Percentiles rank a stretch among this genome's conserved stretches.
Evolutionary conservation across 2,329 filamentous ascomycete genomes (phyloP).

Genomic region (Pseudofabraea citricarpa): DNA sequence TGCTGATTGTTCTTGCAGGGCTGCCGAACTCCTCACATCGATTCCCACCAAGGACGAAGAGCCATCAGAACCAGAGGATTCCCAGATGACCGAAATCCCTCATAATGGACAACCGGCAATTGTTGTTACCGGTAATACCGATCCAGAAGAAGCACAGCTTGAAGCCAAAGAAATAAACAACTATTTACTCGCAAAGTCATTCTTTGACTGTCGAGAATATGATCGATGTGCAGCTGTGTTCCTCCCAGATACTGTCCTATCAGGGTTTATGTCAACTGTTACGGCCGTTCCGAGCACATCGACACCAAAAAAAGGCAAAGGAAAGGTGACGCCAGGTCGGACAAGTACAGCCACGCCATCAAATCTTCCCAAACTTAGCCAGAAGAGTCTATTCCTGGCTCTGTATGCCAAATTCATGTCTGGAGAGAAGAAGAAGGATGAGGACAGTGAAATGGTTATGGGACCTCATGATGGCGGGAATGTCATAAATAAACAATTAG

Average conservation of each 20-base stretch:
- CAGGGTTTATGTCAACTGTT: conserved; percentile 51
- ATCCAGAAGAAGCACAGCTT: conserved; percentile 68
- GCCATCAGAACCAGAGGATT: conserved; percentile 50
- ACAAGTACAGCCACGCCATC: conserved; percentile 7
- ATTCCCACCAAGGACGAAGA: conserved; percentile 55
- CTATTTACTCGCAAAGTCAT: conserved; percentile 86
- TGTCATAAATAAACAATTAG: conserved; percentile 79
- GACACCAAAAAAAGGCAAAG: conserved; percentile 55
- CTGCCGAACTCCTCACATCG: conserved; percentile 86
- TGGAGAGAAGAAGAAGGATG: conserved; percentile 92
- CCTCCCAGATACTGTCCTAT: conserved; percentile 73
- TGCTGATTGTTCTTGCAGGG: conserved; percentile 50
- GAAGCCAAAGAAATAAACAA: conserved; percentile 76
- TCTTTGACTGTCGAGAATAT: conserved; percentile 93
- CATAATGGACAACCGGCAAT: conserved; percentile 45
- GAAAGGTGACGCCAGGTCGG: conserved; percentile 41
- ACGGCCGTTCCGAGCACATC: conserved; percentile 31
- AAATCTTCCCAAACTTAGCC: conserved; percentile 60
- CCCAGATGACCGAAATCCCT: conserved; percentile 49
- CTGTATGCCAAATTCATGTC: conserved; percentile 90
- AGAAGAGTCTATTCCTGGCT: conserved; percentile 87
- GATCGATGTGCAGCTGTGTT: conserved; percentile 91
- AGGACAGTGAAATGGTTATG: conserved; percentile 96
- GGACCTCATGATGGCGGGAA: conserved; percentile 86
- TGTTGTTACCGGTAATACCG: conserved; percentile 50